Evolutionary conservation across 768 basidiomycete species (phyloP), one percentile per base, ranked within the genome.

Genomic region (Leccinum rimulosum): DNA sequence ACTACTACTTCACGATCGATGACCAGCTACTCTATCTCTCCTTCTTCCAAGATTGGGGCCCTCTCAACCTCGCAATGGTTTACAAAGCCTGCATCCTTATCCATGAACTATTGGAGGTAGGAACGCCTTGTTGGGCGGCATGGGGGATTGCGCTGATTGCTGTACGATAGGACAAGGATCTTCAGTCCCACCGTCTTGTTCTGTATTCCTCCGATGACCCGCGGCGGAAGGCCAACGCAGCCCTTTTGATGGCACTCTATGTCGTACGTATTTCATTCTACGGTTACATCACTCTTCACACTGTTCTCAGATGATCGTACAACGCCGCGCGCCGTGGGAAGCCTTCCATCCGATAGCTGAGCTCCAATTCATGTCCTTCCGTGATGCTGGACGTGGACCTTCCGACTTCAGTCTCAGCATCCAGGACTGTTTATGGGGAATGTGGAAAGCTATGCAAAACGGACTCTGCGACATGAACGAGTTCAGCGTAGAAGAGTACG

Each of bases 41-140:
- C 33, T 97, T 97, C 82, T 95, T 90, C 73, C 87, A 93, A 71
- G 94, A 97, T 73, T 95, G 92, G 87, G 94, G 94, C 14, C 94
- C 94, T 31, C 79, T 95, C 55, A 94, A 94, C 70, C 80, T 94
- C 40, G 87, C 90, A n/a, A 91, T 91, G 90, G 90, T 94, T 33
- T 94, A 93, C 78, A 93, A 90, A 74, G 89, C 87, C 31, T 95
- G 94, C 75, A 91, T 96, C 35, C 84, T 93, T 63, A 88, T 95
- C 58, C 94, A 95, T 69, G 89, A 93, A 72, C 81, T 95, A 51
- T 82, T 95, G 45, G 88, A 92, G 80, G 91, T 91, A 57, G 47
- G 70, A 61, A n/a, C 72, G 14, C 51, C 61, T 57, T 64, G 50
- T 43, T 43, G 38, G 14, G 38, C n/a, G 60, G 57, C 72, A 48